Evolutionary conservation across 805 yeast genomes (phyloP), one percentile per base, ranked within the genome.

Genomic region (Sporopachydermia lactativora): DNA sequence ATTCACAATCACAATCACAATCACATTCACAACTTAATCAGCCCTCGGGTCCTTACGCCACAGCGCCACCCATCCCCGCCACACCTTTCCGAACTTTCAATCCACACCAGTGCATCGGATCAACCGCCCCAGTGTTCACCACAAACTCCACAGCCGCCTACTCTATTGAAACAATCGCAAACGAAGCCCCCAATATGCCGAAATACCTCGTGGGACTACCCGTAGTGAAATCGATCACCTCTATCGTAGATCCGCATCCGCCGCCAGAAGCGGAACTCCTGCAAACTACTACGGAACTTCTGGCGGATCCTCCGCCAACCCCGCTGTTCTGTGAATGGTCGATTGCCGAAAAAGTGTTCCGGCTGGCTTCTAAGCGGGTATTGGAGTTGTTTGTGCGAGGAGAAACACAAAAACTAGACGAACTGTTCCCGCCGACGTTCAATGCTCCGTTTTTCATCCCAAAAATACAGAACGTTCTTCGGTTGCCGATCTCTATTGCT

Each of bases 401-500:
- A 24, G n/a, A 24, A 8, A 24, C 31, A 24, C 8, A 24, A 24
- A 8, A 24, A 24, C n/a, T 24, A 24, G 31, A 24, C n/a, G n/a
- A 8, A 24, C 13, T 24, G n/a, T 24, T 24, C 31, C 31, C 31
- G 13, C 31, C 31, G 31, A 24, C 8, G 31, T 24, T 24, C n/a
- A n/a, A 24, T n/a, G 31, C 31, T 8, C 13, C 8, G 8, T 24
- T 24, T 24, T 24, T 24, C 31, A 24, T 24, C n/a, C 31, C 31
- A 24, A 24, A 24, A n/a, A 24, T 24, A 24, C 31, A 24, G 31
- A 24, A 24, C 31, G 31, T 24, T 43, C 38, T 43, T 17, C 31
- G 39, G 13, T 35, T 40, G 8, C 46, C 41, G 3, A 35, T 38
- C 17, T 39, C 46, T 15, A 41, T 43, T 13, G 39, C 46, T 8